Evolutionary conservation across 768 basidiomycete genomes (phyloP), one percentile per base, ranked within the genome.

Genomic region (Naganishia kalamii): DNA sequence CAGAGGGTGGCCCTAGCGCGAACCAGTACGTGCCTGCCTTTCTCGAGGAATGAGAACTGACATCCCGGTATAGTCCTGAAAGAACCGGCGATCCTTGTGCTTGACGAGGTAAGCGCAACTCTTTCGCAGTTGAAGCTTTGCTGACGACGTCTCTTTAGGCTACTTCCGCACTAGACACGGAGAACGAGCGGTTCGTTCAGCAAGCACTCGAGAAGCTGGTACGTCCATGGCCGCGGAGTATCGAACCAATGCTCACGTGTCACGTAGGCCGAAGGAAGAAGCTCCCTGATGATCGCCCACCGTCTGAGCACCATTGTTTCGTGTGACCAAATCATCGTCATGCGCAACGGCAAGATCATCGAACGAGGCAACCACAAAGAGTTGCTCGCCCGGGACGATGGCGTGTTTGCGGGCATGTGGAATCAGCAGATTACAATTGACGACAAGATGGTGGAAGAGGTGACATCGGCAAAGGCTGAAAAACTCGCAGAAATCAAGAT

Each of bases 1-100:
- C 90, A 92, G 75, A 83, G 90, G 21, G 88, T 92, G 1, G 87
- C 90, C 5, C 89, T 94, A 73, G 90, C 91, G 0, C 80, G 91
- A 62, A 92, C 90, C 7, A 81, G 54, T 57, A 57, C 13, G 54
- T 40, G 46, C n/a, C 17, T n/a, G 17, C n/a, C 10, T 23, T 21
- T 47, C n/a, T 23, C n/a, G 29, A n/a, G 6, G 19, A n/a, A 30
- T 32, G 21, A 35, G 33, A 29, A 32, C 32, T 17, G n/a, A 23
- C 32, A 35, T 30, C 3, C 33, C 11, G 8, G 11, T 25, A 1
- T 40, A 57, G 54, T 93, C 47, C 77, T 94, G 57, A 92, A 92
- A 81, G 86, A 90, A 69, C 89, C 90, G 21, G 86, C 86, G 2
- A 86, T 92, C 62, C 75, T 92, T 41, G 80, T 90, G n/a, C 77